Percentiles rank a stretch among this genome's conserved stretches.
These are phyloP conservation scores for Agaricales sp. DNA, from an alignment of 1,284 basidiomycete species.

Conservation along the genomic window DNA sequence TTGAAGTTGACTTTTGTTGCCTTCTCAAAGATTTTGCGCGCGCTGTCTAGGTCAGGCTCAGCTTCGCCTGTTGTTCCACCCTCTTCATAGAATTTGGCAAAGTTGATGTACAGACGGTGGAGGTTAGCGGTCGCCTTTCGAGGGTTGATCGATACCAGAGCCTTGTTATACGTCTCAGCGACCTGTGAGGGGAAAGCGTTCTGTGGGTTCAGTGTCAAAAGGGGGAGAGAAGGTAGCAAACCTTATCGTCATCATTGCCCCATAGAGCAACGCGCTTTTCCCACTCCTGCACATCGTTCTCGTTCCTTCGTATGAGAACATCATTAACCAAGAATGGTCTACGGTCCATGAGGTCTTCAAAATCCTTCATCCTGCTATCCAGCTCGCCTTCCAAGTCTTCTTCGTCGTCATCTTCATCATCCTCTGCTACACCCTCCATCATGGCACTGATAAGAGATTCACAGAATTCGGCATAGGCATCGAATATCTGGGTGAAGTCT, in stretches of 20 bases:
- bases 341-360: constrained; percentile 92
- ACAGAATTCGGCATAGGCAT: constrained; percentile 91
- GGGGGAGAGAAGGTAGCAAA: constrained; percentile 16
- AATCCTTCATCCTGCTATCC: constrained; percentile 85
- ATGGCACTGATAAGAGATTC: constrained; percentile 87
- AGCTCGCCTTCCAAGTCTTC: constrained; percentile 81
- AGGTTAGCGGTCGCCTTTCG: constrained; percentile 89
- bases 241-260: constrained; percentile 90
- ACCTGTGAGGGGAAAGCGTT: constrained; percentile 37
- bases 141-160: constrained; percentile 83
- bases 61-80: constrained; percentile 76
- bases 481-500: constrained; percentile 98
- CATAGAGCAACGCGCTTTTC: constrained; percentile 94
- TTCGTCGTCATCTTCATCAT: constrained; percentile 61
- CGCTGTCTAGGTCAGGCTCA: constrained; percentile 75
- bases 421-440: constrained; percentile 71
- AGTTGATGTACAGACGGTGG: constrained; percentile 88
- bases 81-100: constrained; percentile 96
- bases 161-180: constrained; percentile 86
- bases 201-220: constrained; percentile 5
- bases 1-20: constrained; percentile 89
- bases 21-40: constrained; percentile 89
- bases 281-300: constrained; percentile 99
- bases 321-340: constrained; percentile 96
- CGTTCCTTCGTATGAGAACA: constrained; percentile 88